phyloP scores from a whole-genome alignment of 1,284 basidiomycete genomes.

The Microstroma glucosiphilum region DNA sequence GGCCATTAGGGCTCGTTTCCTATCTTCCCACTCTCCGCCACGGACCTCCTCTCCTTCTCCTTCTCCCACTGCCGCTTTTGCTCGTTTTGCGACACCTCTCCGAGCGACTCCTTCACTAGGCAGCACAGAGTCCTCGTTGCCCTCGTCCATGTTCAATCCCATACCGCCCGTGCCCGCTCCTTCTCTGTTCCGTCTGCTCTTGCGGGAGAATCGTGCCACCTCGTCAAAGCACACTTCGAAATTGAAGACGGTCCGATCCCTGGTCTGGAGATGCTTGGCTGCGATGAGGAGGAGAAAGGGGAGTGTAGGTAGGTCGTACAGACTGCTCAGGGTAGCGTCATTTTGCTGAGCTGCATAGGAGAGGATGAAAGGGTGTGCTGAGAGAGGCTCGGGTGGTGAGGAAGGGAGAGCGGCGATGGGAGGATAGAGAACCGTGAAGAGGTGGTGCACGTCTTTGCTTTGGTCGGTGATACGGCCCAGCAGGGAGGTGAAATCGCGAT shows the following conservation, averaged over 20 bases:
- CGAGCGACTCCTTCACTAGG: no score
- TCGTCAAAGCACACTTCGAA: constrained; percentile 47
- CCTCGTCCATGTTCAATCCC: not conserved
- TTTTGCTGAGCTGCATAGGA: not conserved
- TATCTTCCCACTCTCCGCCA: not conserved
- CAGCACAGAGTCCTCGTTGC: not conserved
- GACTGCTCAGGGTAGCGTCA: constrained; percentile 1
- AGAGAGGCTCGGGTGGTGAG: constrained; percentile 7
- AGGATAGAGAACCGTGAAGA: constrained; percentile 20
- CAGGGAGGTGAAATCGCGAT: constrained; percentile 17
- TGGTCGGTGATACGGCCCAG: constrained; percentile 28
- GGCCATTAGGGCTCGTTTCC: constrained; percentile 4
- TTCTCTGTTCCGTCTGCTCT: constrained; percentile 12
- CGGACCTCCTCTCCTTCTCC: not conserved
- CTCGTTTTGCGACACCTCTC: not conserved
- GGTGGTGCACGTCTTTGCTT: constrained; percentile 27
- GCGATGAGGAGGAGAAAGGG: constrained; percentile 43
- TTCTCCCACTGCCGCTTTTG: not conserved
- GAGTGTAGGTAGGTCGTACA: constrained; percentile 30
- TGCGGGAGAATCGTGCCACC: constrained; percentile 27
- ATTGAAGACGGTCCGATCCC: constrained; percentile 42
- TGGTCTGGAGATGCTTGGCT: constrained; percentile 39
- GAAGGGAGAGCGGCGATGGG: constrained; percentile 13
- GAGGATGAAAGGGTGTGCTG: constrained; percentile 14
- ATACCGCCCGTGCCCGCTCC: constrained; percentile 7